Evolutionary conservation across 2,329 filamentous ascomycete species (phyloP), one percentile per base, ranked within the genome.

Genomic region (Cryphonectria naterciae): DNA sequence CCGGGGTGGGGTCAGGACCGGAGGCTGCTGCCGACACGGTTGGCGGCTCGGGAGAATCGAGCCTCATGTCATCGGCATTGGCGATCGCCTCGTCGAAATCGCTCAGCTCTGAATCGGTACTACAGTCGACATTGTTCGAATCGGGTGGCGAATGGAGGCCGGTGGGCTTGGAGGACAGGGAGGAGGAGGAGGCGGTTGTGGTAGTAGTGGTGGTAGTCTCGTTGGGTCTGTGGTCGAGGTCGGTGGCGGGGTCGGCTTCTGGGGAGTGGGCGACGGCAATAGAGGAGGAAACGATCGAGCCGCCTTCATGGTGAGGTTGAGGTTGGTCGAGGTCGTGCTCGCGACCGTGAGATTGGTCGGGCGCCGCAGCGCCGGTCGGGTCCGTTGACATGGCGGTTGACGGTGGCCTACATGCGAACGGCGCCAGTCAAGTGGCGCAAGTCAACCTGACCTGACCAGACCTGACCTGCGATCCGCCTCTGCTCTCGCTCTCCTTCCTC

Each of bases 71-170:
- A 25, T 79, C 77, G 67, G 79, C 75, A 68, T 84, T 80, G 61
- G 82, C 83, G 74, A 87, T 81, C 73, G 77, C 83, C 65, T 88
- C 86, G 73, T 91, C 89, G 67, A 91, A 83, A 68, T 91, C 89
- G 81, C 89, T 91, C 43, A 92, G 82, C 78, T 92, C 89, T 67
- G 89, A 91, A 76, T 91, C 88, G 68, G 65, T 67, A 78, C 86
- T 89, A 66, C 81, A 84, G 76, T 90, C 87, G 73, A 87, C 84
- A 78, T 86, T 86, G 80, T 90, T 90, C 78, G 87, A 90, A 76
- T 91, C 88, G 66, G 89, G 89, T 58, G 89, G 89, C 74, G 89
- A 91, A 77, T 90, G 85, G 69, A 91, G 80, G 75, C 87, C 87
- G 72, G 79, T 80, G 73, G 85, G 83, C 65, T 81, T 78, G 74